Base-by-base conservation (phyloP, 345 rosid species). In the Citrus medica region DNA sequence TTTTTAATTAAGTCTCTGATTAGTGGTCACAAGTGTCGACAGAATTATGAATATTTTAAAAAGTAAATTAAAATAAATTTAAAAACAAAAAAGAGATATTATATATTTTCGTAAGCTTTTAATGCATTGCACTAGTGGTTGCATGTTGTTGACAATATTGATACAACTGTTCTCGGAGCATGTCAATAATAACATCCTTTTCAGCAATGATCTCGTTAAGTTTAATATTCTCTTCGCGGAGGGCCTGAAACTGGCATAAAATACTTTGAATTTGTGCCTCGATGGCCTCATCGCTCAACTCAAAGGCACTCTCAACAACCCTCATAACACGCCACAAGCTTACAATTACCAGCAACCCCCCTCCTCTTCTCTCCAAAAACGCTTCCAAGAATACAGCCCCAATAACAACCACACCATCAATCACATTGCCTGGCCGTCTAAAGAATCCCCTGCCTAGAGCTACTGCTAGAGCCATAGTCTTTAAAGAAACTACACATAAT, bases 201-300 rank as follows among this genome's bases (percentile, higher is more conserved):
- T 82, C 82, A 46, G 81, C 86, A 71, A 89, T 74, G 28, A 56
- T 79, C 74, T 80, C 86, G 73, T 40, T 21, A 21, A 88, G 75
- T 79, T 67, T 74, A 58, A 28, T 51, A 51, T 93, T 88, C 80
- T 90, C 90, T 19, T 72, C 78, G 24, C 76, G 77, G 60, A 90
- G 89, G 4, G 76, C 81, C 79, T 88, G 90, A 79, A 94, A 89
- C 75, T 91, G 88, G 63, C 58, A 55, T 9, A 88, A 65, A 35
- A 92, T 82, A 30, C 70, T 79, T 80, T 89, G 66, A 58, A 92
- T 82, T 78, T 88, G 90, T 16, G 90, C 86, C 79, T 88, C 91
- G 70, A 94, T 94, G 67, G 94, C 92, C 46, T 90, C 95, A 69
- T 92, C 94, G 62, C 94, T 92, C 75, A 94, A 83, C 85, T 92